These are phyloP conservation scores for Scedosporium minutisporum DNA, from an alignment of 2,329 filamentous ascomycete genomes.

Conservation along the genomic window DNA sequence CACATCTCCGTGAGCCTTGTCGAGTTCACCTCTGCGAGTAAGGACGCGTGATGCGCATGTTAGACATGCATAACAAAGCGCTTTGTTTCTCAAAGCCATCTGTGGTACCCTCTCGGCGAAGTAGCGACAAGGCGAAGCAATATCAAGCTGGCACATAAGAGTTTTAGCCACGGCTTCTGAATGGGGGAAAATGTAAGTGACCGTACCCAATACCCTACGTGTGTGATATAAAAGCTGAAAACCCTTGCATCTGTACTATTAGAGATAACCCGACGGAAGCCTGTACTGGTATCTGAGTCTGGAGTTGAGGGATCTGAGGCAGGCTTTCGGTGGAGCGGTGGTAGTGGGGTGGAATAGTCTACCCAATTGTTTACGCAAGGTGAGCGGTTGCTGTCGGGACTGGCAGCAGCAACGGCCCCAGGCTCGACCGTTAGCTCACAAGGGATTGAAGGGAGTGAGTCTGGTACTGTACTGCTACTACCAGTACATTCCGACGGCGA, in stretches of 20 bases:
- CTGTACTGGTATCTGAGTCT: no score
- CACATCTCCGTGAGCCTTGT: background rate
- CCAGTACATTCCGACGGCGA: no score
- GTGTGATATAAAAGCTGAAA: background rate
- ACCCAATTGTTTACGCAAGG: no score
- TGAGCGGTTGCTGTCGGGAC: no score
- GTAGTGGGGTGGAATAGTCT: no score
- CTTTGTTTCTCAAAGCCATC: background rate
- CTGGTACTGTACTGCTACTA: no score
- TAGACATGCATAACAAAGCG: slow-evolving; percentile 4
- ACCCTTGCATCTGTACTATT: background rate
- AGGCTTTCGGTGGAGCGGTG: no score
- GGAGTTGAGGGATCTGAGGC: no score
- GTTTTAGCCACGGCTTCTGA: background rate
- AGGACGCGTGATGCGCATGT: slow-evolving; percentile 4
- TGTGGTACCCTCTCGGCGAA: background rate
- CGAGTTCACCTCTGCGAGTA: background rate
- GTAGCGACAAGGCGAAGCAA: background rate
- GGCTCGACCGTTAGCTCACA: no score
- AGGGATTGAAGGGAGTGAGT: no score
- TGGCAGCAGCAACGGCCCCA: no score
- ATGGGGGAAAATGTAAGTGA: background rate
- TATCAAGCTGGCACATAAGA: background rate
- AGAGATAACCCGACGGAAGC: background rate
- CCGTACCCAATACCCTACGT: background rate